Evolutionary conservation across 208 protist genomes (phyloP).

Genomic region (Perkinsela sp.): DNA sequence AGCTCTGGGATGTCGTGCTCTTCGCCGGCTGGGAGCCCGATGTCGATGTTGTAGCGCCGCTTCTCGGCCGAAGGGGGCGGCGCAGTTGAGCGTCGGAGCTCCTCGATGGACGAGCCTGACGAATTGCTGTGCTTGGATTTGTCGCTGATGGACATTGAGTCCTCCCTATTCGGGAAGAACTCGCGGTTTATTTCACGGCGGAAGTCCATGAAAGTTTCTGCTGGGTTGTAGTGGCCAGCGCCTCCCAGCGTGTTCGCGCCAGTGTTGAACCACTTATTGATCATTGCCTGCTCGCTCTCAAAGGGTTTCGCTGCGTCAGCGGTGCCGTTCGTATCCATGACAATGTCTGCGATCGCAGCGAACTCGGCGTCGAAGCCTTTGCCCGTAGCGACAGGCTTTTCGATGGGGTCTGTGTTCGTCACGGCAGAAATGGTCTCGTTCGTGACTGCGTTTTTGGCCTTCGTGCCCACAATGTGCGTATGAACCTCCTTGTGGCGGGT

Average conservation of each 20-base stretch:
- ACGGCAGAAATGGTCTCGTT: slow-evolving; percentile 4
- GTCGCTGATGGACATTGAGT: background rate
- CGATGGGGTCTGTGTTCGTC: slow-evolving; percentile 8
- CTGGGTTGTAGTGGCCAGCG: background rate
- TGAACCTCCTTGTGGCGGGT: slow-evolving; percentile 16
- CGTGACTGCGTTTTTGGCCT: background rate
- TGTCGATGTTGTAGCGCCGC: slow-evolving; percentile 12
- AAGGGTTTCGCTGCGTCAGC: background rate
- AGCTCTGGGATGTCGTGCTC: slow-evolving; percentile 1
- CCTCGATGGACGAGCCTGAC: background rate
- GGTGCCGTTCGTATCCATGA: background rate
- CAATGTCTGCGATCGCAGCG: background rate
- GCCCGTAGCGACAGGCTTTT: slow-evolving; percentile 7
- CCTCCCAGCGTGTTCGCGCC: background rate
- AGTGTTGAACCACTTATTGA: background rate
- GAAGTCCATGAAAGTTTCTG: background rate
- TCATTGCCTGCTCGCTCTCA: background rate
- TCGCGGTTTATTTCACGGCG: background rate
- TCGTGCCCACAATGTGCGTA: slow-evolving; percentile 1
- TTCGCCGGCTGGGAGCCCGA: slow-evolving; percentile 7
- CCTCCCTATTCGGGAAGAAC: background rate
- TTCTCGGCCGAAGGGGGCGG: background rate
- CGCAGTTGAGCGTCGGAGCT: background rate
- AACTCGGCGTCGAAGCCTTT: background rate
- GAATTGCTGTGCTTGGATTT: background rate